These are phyloP conservation scores for Neurospora cerealis DNA, from an alignment of 495 filamentous ascomycete genomes.

Conservation along the genomic window DNA sequence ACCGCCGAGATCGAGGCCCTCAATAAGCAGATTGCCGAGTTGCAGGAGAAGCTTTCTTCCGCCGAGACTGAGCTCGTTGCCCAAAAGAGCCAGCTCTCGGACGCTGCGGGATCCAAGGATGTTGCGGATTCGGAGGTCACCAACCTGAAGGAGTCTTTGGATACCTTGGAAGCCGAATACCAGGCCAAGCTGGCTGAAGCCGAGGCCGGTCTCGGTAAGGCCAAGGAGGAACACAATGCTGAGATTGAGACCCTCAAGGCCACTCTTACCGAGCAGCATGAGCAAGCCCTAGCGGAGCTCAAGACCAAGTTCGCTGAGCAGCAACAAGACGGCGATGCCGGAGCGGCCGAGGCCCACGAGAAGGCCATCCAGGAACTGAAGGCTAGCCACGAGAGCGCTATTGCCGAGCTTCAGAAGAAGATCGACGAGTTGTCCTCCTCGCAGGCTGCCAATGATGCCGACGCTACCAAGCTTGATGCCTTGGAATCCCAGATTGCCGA, in stretches of 20 bases:
- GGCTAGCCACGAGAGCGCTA: constrained; percentile 25
- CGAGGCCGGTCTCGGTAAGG: constrained; percentile 21
- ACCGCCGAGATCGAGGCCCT: constrained; percentile 34
- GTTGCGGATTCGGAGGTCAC: constrained; percentile 30
- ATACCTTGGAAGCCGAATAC: constrained; percentile 30
- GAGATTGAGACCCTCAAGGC: constrained; percentile 30
- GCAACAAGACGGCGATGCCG: constrained; percentile 25
- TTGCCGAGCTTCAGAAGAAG: constrained; percentile 34
- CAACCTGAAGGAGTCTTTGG: constrained; percentile 31
- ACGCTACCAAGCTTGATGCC: constrained; percentile 23
- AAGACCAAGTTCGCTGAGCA: constrained; percentile 33
- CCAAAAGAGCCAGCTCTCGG: constrained; percentile 26
- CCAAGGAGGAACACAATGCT: constrained; percentile 29
- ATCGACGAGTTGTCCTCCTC: constrained; percentile 31
- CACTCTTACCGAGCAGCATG: constrained; percentile 32
- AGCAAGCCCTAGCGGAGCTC: constrained; percentile 27
- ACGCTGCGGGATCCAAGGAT: constrained; percentile 27
- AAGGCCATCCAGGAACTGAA: constrained; percentile 32
- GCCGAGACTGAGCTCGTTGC: constrained; percentile 29
- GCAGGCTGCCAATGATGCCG: constrained; percentile 17
- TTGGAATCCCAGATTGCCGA: constrained; percentile 33
- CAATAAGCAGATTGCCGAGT: constrained; percentile 29
- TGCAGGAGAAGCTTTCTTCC: constrained; percentile 30
- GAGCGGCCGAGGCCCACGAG: constrained; percentile 22
- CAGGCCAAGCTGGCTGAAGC: constrained; percentile 25